Conservation (phyloP, 306 rosid genomes). For the Rosa lucieae region DNA sequence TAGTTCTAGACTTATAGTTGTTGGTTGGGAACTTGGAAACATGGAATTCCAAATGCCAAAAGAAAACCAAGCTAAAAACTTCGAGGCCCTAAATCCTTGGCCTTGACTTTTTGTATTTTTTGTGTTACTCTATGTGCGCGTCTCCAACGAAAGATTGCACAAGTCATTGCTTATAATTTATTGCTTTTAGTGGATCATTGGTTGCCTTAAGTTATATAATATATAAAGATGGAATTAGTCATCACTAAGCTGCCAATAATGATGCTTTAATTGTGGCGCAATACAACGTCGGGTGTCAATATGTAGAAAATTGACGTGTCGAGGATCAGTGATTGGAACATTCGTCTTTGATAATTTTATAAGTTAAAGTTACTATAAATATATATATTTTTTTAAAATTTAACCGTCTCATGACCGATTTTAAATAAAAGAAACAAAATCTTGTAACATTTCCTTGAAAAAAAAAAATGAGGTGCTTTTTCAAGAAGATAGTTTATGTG, state of each 20-base stretch:
- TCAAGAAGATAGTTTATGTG: background rate
- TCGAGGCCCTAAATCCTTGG: background rate
- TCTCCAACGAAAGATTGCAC: background rate
- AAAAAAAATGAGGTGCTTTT: background rate
- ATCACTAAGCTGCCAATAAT: background rate
- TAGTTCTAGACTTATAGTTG: background rate
- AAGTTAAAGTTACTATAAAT: too few relatives aligned
- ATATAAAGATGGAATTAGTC: background rate
- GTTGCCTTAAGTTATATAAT: background rate
- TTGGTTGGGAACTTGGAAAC: background rate
- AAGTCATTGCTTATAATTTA: background rate
- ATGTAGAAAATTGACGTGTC: background rate
- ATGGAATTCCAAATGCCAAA: background rate
- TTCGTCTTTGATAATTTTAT: background rate
- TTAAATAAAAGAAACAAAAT: too few relatives aligned
- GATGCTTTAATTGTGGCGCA: slow-evolving; percentile 11
- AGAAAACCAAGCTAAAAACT: background rate
- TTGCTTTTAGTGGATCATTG: background rate
- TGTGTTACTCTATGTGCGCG: background rate
- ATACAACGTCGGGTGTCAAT: background rate
- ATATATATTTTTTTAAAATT: too few relatives aligned
- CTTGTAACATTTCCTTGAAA: too few relatives aligned
- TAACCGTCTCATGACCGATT: too few relatives aligned
- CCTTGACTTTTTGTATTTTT: background rate
- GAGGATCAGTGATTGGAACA: background rate